Evolutionary conservation across 495 filamentous ascomycete species (phyloP).

Genomic region (Hypoxylon rickii): DNA sequence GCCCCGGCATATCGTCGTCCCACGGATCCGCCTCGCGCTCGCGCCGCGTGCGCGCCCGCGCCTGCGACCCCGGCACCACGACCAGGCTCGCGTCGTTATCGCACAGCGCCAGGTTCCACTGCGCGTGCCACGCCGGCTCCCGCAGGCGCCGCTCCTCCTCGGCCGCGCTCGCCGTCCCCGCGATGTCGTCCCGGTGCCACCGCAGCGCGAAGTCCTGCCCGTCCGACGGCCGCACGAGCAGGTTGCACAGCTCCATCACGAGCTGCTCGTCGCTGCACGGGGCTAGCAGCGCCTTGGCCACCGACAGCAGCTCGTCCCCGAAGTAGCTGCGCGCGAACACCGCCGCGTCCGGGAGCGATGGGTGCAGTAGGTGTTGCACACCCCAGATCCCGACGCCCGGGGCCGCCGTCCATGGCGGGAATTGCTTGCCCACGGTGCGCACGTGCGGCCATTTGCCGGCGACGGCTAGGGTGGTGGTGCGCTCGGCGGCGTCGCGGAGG

Average conservation of each 20-base stretch:
- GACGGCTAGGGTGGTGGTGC: slow-evolving; percentile 60
- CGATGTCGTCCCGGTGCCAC: slow-evolving; percentile 82
- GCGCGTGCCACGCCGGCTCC: slow-evolving; percentile 64
- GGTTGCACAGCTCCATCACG: slow-evolving; percentile 80
- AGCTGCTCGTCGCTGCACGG: slow-evolving; percentile 47
- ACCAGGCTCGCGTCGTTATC: slow-evolving; percentile 65
- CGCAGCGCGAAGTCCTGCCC: slow-evolving; percentile 64
- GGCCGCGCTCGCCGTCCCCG: slow-evolving; percentile 55
- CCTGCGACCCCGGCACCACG: slow-evolving; percentile 73
- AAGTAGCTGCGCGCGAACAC: slow-evolving; percentile 71
- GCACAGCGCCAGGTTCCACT: slow-evolving; percentile 78
- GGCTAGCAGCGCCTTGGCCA: neutral
- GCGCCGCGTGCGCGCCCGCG: slow-evolving; percentile 63
- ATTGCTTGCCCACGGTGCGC: slow-evolving; percentile 82
- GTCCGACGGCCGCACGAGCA: slow-evolving; percentile 68
- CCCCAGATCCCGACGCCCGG: slow-evolving; percentile 77
- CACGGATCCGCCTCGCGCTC: slow-evolving; percentile 67
- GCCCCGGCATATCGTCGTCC: slow-evolving; percentile 60
- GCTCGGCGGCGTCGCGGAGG: slow-evolving; percentile 60
- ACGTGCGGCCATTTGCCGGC: slow-evolving; percentile 74
- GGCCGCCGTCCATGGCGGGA: slow-evolving; percentile 69
- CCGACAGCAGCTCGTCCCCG: slow-evolving; percentile 58
- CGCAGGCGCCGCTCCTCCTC: slow-evolving; percentile 56
- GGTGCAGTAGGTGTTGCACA: slow-evolving; percentile 81
- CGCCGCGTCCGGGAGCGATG: slow-evolving; percentile 58